phyloP scores from a whole-genome alignment of 179 eudicot genomes.

The Camellia oleifera region DNA sequence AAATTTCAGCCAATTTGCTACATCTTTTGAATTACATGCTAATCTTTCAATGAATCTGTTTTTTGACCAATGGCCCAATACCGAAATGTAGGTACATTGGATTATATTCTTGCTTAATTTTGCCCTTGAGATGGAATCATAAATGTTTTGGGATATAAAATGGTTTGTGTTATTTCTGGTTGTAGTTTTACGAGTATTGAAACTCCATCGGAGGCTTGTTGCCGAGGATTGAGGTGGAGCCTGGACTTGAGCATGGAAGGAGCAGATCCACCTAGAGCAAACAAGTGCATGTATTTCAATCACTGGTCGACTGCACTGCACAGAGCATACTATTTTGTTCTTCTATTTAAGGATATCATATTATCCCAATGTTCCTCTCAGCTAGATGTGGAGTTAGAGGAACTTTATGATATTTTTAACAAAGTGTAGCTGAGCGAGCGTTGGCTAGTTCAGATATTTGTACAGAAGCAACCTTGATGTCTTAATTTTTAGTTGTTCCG shows the following conservation, averaged over 20 bases:
- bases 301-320: not conserved
- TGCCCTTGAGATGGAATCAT: not conserved
- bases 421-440: too few relatives aligned
- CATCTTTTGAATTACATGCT: not conserved
- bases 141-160: not conserved
- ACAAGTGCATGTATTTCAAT: not conserved
- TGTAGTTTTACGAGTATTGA: slow-evolving; percentile 46
- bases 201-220: slow-evolving; percentile 32
- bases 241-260: slow-evolving; percentile 8
- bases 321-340: too few relatives aligned
- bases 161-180: slow-evolving; percentile 1
- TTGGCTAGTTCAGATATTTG: too few relatives aligned
- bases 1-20: not conserved
- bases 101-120: not conserved
- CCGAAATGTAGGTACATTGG: not conserved
- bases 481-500: too few relatives aligned
- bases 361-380: too few relatives aligned
- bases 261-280: not conserved
- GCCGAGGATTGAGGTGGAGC: slow-evolving; percentile 9
- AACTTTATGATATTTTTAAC: too few relatives aligned
- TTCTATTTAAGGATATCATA: too few relatives aligned
- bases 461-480: too few relatives aligned
- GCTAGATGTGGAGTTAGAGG: too few relatives aligned
- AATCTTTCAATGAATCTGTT: too few relatives aligned
- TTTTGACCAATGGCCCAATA: too few relatives aligned